Evolutionary conservation across 306 rosid species (phyloP).

Genomic region (Inga oerstediana): DNA sequence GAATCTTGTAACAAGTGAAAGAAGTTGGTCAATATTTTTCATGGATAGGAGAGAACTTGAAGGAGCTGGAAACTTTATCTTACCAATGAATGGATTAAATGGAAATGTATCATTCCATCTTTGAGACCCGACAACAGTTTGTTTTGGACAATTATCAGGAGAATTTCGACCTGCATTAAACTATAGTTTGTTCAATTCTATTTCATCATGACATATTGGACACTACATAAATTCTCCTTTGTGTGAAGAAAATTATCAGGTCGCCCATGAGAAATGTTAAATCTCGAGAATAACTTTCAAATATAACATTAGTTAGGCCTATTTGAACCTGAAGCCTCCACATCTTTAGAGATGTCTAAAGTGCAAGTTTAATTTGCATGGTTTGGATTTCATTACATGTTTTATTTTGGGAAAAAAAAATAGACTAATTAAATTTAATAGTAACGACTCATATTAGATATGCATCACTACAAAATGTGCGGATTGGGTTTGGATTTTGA

Average conservation of each 20-base stretch:
- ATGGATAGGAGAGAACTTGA: neutral
- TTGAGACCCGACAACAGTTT: neutral
- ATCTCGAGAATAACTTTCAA: neutral
- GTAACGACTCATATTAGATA: neutral
- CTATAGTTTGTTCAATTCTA: neutral
- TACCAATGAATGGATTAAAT: neutral
- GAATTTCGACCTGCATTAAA: neutral
- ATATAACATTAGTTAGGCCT: neutral
- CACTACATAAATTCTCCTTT: no score
- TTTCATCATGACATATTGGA: neutral
- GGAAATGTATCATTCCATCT: neutral
- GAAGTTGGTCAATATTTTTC: neutral
- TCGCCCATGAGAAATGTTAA: neutral
- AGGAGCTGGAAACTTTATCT: neutral
- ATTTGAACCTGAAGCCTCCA: neutral
- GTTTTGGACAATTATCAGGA: neutral
- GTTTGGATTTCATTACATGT: neutral
- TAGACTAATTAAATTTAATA: neutral
- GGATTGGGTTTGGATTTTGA: neutral
- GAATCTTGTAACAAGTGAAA: neutral
- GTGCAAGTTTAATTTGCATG: neutral
- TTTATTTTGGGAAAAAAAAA: neutral
- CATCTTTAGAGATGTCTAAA: neutral
- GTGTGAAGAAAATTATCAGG: neutral
- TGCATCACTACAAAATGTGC: neutral